Conservation (phyloP, 495 filamentous ascomycete species). For the Aspergillus homomorphus region DNA sequence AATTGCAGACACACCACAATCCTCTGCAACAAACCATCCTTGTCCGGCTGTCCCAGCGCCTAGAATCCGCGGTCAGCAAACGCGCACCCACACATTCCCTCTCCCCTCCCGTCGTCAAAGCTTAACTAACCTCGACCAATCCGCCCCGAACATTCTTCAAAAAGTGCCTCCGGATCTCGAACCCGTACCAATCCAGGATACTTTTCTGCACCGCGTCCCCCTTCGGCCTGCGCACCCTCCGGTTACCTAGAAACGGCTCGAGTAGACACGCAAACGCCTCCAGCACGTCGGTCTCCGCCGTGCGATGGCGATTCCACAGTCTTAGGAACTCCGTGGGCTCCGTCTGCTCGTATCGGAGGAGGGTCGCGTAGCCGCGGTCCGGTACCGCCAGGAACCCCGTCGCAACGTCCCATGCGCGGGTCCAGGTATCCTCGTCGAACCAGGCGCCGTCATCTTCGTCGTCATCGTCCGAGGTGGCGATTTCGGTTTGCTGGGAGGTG, state of each 20-base stretch:
- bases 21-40: slow-evolving; percentile 33
- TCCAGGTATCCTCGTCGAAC: slow-evolving; percentile 58
- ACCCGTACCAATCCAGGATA: slow-evolving; percentile 52
- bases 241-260: slow-evolving; percentile 15
- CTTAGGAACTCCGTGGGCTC: slow-evolving; percentile 31
- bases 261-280: slow-evolving; percentile 44
- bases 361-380: slow-evolving; percentile 28
- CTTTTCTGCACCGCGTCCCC: slow-evolving; percentile 14
- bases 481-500: slow-evolving; percentile 20
- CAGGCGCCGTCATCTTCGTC: slow-evolving; percentile 5
- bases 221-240: neutral
- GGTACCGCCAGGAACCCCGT: slow-evolving; percentile 61
- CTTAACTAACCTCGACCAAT: slow-evolving; percentile 40
- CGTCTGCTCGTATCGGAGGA: slow-evolving; percentile 22
- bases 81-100: neutral
- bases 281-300: slow-evolving; percentile 31
- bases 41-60: slow-evolving; percentile 26
- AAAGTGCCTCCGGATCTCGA: slow-evolving; percentile 52
- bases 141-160: slow-evolving; percentile 38
- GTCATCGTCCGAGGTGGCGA: slow-evolving; percentile 13
- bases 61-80: slow-evolving; percentile 16
- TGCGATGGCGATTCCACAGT: slow-evolving; percentile 30
- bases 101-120: too few species aligned
- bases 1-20: slow-evolving; percentile 42
- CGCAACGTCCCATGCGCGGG: slow-evolving; percentile 66